Conservation (phyloP, 1,284 basidiomycete species). For the Phylloporus sp. region DNA sequence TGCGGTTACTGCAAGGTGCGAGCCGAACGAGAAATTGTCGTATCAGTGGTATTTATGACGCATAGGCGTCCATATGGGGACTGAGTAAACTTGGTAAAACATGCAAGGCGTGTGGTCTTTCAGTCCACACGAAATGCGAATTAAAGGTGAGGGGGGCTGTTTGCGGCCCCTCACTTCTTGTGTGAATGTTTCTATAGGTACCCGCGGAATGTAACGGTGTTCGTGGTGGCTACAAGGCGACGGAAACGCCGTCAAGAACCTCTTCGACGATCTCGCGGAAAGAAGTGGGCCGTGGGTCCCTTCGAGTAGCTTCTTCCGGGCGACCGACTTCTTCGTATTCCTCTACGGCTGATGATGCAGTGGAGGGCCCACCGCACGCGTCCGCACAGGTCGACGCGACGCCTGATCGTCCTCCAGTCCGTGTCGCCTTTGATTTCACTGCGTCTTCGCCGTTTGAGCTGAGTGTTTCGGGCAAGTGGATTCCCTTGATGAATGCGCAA, state of each 20-base stretch:
- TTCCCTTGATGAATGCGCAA: slow-evolving; percentile 12
- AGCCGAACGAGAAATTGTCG: slow-evolving; percentile 1
- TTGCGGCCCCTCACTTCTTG: slow-evolving; percentile 4
- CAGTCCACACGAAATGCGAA: slow-evolving; percentile 86
- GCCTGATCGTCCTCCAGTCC: slow-evolving; percentile 54
- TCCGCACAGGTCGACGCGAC: slow-evolving; percentile 53
- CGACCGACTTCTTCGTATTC: slow-evolving; percentile 16
- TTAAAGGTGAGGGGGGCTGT: slow-evolving; percentile 64
- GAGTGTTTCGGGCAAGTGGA: slow-evolving; percentile 62
- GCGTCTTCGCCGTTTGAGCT: slow-evolving; percentile 81
- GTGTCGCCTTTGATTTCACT: slow-evolving; percentile 74
- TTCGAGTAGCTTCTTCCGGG: slow-evolving; percentile 14
- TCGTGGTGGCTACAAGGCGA: slow-evolving; percentile 30
- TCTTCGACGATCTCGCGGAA: slow-evolving; percentile 46
- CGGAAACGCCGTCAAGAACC: slow-evolving; percentile 37
- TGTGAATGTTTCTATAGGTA: slow-evolving; percentile 54
- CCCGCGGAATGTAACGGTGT: slow-evolving; percentile 72
- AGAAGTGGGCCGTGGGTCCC: slow-evolving; percentile 25
- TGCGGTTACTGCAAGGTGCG: slow-evolving; percentile 83
- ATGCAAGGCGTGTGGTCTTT: slow-evolving; percentile 79
- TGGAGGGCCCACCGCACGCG: slow-evolving; percentile 58
- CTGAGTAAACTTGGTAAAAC: slow-evolving; percentile 85
- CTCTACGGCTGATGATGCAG: slow-evolving; percentile 29
- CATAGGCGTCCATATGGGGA: slow-evolving; percentile 84
- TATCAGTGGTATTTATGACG: slow-evolving; percentile 10